Conservation (phyloP, 2,329 filamentous ascomycete genomes). For the Alternaria ethzedia region DNA sequence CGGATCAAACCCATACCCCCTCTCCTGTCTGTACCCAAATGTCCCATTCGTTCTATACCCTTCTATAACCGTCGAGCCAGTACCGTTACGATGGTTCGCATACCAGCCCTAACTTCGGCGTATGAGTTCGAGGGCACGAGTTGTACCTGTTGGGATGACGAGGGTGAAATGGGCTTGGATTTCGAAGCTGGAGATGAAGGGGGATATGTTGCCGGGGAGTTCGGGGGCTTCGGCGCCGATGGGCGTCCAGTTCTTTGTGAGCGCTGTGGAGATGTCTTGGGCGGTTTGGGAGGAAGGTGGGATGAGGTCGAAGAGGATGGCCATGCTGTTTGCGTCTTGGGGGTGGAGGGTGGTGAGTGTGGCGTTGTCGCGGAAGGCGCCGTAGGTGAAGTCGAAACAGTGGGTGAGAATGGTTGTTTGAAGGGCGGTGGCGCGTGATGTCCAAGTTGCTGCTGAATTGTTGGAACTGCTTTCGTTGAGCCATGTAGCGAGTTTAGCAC, state of each 20-base stretch:
- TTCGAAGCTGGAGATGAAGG: slow-evolving; percentile 47
- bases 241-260: slow-evolving; percentile 34
- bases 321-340: slow-evolving; percentile 32
- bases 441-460: not conserved
- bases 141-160: slow-evolving; percentile 19
- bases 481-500: slow-evolving; percentile 24
- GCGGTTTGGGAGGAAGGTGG: slow-evolving; percentile 12
- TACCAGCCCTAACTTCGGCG: slow-evolving; percentile 40
- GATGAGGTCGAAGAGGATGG: slow-evolving; percentile 31
- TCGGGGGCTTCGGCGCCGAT: slow-evolving; percentile 43
- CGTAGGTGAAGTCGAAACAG: slow-evolving; percentile 9
- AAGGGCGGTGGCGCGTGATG: not conserved
- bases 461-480: slow-evolving; percentile 2
- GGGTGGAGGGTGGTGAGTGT: slow-evolving; percentile 22
- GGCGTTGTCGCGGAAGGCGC: slow-evolving; percentile 25
- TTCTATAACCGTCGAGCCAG: slow-evolving; percentile 47
- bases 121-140: slow-evolving; percentile 37
- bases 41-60: slow-evolving; percentile 48
- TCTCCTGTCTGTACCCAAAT: slow-evolving; percentile 41
- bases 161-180: slow-evolving; percentile 43
- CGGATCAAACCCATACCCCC: slow-evolving; percentile 43
- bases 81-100: slow-evolving; percentile 40
- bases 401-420: slow-evolving; percentile 8
- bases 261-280: slow-evolving; percentile 14
- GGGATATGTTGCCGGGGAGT: slow-evolving; percentile 47